Percentiles rank a stretch among this genome's conserved stretches.
Conservation (phyloP, 176 grass and related monocot species). For the Aegilops speltoides region DNA sequence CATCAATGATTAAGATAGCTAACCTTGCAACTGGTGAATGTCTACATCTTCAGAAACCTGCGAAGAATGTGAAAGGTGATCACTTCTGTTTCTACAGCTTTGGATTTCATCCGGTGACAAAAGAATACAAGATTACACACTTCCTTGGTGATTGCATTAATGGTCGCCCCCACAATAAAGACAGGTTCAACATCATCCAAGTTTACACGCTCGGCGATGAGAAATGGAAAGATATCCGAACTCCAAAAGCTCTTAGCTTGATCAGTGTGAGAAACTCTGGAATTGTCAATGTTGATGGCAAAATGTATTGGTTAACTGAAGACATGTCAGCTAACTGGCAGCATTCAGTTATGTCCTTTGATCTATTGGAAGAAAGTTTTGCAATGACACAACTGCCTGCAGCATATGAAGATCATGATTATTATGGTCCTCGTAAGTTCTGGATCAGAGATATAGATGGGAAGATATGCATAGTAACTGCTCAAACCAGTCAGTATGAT, state of each 20-base stretch:
- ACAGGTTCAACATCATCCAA: slow-evolving; percentile 26
- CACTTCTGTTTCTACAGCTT: slow-evolving; percentile 35
- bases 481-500: background rate
- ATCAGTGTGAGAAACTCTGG: slow-evolving; percentile 15
- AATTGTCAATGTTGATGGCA: slow-evolving; percentile 31
- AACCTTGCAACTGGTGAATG: slow-evolving; percentile 39
- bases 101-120: slow-evolving; percentile 31
- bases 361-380: slow-evolving; percentile 46
- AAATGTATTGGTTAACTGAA: slow-evolving; percentile 36
- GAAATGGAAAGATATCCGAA: slow-evolving; percentile 26
- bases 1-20: slow-evolving; percentile 32
- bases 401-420: background rate
- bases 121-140: slow-evolving; percentile 47
- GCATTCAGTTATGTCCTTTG: slow-evolving; percentile 24
- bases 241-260: background rate
- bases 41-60: slow-evolving; percentile 31
- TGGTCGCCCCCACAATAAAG: background rate
- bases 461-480: background rate
- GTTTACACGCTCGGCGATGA: slow-evolving; percentile 34
- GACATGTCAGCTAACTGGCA: background rate
- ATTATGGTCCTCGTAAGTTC: background rate
- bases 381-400: background rate
- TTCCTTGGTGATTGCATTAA: slow-evolving; percentile 18
- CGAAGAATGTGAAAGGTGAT: background rate
- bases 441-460: slow-evolving; percentile 18